phyloP scores from a whole-genome alignment of 1,284 basidiomycete genomes.

The Phellopilus nigrolimitatus region DNA sequence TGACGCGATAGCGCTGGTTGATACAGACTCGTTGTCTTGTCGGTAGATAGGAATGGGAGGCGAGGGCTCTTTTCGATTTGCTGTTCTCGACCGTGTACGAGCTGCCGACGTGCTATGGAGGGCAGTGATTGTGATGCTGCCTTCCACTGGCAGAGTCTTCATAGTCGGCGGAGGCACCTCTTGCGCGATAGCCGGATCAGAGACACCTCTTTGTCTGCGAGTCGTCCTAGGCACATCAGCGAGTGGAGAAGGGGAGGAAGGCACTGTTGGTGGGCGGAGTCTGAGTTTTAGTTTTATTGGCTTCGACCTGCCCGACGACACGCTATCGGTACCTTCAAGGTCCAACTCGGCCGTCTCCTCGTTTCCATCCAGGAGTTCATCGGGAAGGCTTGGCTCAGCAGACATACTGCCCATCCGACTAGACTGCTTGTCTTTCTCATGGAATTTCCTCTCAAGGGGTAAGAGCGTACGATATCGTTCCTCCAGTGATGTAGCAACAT shows the following conservation, averaged over 20 bases:
- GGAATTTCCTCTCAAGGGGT: slow-evolving; percentile 49
- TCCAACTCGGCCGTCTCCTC: neutral
- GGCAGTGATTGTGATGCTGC: neutral
- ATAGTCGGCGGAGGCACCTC: neutral
- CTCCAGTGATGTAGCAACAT: slow-evolving; percentile 58
- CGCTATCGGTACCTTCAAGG: neutral
- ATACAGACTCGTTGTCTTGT: neutral
- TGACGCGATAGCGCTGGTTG: neutral
- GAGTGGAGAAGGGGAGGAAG: neutral
- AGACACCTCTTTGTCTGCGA: neutral
- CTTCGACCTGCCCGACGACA: neutral
- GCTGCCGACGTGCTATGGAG: neutral
- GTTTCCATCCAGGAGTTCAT: slow-evolving; percentile 9
- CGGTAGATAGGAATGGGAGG: neutral
- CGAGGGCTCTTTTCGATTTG: neutral
- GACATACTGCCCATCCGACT: slow-evolving; percentile 16
- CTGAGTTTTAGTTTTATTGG: slow-evolving; percentile 2
- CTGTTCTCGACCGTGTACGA: neutral
- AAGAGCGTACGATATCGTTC: slow-evolving; percentile 66
- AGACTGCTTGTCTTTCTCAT: slow-evolving; percentile 28
- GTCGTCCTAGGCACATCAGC: neutral
- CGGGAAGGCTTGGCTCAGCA: slow-evolving; percentile 16
- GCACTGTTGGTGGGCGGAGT: neutral
- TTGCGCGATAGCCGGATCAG: neutral
- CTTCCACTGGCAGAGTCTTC: neutral